Evolutionary conservation across 495 filamentous ascomycete genomes (phyloP).

Genomic region (Aspergillus olivimuriae): DNA sequence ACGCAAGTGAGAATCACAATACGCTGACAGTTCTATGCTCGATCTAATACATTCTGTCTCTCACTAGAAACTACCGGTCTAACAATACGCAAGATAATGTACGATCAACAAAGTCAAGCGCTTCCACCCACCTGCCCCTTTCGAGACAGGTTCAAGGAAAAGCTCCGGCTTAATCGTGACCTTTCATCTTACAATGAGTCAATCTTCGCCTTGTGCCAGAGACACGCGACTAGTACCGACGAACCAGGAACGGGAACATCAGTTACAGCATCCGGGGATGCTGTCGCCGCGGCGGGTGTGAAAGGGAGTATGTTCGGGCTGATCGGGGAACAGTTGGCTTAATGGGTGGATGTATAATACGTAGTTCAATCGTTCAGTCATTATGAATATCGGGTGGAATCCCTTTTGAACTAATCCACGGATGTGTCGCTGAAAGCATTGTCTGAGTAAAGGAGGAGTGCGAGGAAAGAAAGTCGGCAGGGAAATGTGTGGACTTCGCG

Average conservation of each 20-base stretch:
- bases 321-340: background rate
- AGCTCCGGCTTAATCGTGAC: constrained; percentile 97
- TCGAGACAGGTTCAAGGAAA: constrained; percentile 70
- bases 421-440: too few relatives aligned
- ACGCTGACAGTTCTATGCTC: too few relatives aligned
- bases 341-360: too few relatives aligned
- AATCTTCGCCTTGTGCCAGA: constrained; percentile 49
- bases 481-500: constrained; percentile 4
- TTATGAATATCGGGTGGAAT: too few relatives aligned
- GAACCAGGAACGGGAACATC: constrained; percentile 39
- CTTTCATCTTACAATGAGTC: constrained; percentile 29
- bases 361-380: background rate
- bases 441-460: background rate
- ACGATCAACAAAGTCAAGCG: constrained; percentile 86
- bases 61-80: too few relatives aligned
- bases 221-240: constrained; percentile 48
- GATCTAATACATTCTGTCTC: too few relatives aligned
- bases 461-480: background rate
- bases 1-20: background rate
- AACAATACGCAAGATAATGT: constrained; percentile 27
- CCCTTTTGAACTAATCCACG: too few relatives aligned
- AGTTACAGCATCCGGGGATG: constrained; percentile 48
- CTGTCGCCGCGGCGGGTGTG: constrained; percentile 50
- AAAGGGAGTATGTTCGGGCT: background rate
- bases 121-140: constrained; percentile 74